These are phyloP conservation scores for Microdochium nivale DNA, from an alignment of 2,329 filamentous ascomycete genomes.

Conservation along the genomic window DNA sequence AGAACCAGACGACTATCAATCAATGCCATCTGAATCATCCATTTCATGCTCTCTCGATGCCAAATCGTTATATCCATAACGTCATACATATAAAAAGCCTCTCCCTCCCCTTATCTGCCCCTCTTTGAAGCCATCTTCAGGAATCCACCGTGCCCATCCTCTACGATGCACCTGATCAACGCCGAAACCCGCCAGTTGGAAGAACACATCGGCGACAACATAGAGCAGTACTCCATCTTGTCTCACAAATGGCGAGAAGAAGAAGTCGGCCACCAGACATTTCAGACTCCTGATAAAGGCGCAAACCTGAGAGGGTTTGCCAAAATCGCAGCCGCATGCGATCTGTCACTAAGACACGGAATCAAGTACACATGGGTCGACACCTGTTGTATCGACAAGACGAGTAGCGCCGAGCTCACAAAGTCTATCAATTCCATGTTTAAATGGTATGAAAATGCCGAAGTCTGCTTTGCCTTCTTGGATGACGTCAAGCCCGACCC, in stretches of 20 bases:
- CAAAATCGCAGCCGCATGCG: conserved; percentile 6
- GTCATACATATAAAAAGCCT: no score
- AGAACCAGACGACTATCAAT: no score
- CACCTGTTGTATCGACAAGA: conserved; percentile 10
- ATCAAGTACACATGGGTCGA: conserved; percentile 7
- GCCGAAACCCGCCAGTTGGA: conserved; percentile 2
- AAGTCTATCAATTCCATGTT: conserved; percentile 11
- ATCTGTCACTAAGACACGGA: conserved; percentile 1
- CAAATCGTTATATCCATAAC: no score
- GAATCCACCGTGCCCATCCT: no score
- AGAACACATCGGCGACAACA: conserved; percentile 1
- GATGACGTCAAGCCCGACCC: conserved; percentile 3
- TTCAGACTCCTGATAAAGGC: background rate
- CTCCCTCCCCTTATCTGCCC: no score
- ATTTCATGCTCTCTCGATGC: no score
- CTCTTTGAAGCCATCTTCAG: no score
- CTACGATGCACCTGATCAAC: conserved; percentile 8
- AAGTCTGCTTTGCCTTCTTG: conserved; percentile 8
- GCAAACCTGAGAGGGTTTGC: background rate
- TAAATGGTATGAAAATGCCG: conserved; percentile 6
- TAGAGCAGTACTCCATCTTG: conserved; percentile 5
- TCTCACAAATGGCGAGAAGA: conserved; percentile 7
- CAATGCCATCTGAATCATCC: no score
- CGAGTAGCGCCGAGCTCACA: conserved; percentile 6
- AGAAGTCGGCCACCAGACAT: conserved; percentile 4